phyloP scores from a whole-genome alignment of 2,329 filamentous ascomycete genomes.

The Dendrostoma leiphaemia region DNA sequence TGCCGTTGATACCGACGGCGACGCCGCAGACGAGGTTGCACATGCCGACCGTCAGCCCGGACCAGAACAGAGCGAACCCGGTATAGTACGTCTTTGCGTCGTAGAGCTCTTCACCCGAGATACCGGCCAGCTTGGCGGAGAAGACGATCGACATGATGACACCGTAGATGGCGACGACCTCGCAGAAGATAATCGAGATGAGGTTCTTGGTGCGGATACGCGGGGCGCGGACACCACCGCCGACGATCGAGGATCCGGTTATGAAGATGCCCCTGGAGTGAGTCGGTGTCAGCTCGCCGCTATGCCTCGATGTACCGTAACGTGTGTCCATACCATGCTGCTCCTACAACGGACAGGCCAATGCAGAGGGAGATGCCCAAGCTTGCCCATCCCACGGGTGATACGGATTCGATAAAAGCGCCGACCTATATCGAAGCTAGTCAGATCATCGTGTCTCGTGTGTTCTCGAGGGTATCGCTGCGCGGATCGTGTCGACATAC shows the following conservation, averaged over 20 bases:
- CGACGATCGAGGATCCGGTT: slow-evolving; percentile 94
- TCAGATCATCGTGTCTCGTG: slow-evolving; percentile 3
- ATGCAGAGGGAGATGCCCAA: slow-evolving; percentile 93
- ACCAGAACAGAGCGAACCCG: slow-evolving; percentile 94
- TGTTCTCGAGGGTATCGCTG: not conserved
- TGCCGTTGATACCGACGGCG: slow-evolving; percentile 96
- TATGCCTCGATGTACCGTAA: not conserved
- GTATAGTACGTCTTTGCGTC: slow-evolving; percentile 85
- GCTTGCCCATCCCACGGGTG: slow-evolving; percentile 90
- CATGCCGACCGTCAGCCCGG: slow-evolving; percentile 86
- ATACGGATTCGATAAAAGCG: slow-evolving; percentile 89
- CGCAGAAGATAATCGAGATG: slow-evolving; percentile 99
- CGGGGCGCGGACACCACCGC: slow-evolving; percentile 92
- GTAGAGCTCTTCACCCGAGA: slow-evolving; percentile 64
- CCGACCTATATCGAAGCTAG: slow-evolving; percentile 62
- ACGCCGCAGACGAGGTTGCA: slow-evolving; percentile 97
- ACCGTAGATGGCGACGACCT: slow-evolving; percentile 99
- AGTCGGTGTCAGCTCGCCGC: not conserved
- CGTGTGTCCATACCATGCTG: slow-evolving; percentile 75
- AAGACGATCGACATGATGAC: slow-evolving; percentile 99
- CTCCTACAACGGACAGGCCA: slow-evolving; percentile 91
- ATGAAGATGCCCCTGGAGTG: slow-evolving; percentile 90
- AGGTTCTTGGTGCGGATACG: slow-evolving; percentile 99
- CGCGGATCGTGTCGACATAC: slow-evolving; percentile 46
- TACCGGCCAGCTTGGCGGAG: slow-evolving; percentile 76